Evolutionary conservation across 2,329 filamentous ascomycete genomes (phyloP).

Genomic region (Alternaria rosae): DNA sequence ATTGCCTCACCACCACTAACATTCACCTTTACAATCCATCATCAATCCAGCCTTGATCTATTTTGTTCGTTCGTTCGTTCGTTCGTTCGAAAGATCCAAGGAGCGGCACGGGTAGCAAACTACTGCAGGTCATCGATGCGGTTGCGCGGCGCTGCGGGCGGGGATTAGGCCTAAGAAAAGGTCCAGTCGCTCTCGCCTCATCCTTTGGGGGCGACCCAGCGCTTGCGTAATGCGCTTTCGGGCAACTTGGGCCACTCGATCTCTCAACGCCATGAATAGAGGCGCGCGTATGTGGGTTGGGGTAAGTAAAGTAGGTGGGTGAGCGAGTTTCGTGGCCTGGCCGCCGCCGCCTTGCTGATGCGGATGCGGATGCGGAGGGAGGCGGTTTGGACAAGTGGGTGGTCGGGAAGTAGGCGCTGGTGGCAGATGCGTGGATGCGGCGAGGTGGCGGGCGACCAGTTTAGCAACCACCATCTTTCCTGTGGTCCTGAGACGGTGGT

Average conservation of each 20-base stretch:
- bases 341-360: not conserved
- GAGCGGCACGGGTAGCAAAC: constrained; percentile 10
- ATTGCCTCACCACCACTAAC: not conserved
- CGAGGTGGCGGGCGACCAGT: constrained; percentile 2
- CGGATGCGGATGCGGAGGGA: not conserved
- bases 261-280: constrained; percentile 4
- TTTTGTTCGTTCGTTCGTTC: not conserved
- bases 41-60: not conserved
- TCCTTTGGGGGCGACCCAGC: constrained; percentile 5
- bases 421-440: constrained; percentile 14
- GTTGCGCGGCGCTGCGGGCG: constrained; percentile 12
- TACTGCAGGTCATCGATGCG: constrained; percentile 22
- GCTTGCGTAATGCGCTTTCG: constrained; percentile 6
- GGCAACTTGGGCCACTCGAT: not conserved
- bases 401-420: constrained; percentile 13
- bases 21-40: not conserved
- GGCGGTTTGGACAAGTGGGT: not conserved
- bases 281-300: not conserved
- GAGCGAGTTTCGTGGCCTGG: not conserved
- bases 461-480: not conserved
- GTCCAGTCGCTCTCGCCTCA: not conserved
- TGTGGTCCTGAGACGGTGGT: constrained; percentile 2
- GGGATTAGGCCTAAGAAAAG: constrained; percentile 15
- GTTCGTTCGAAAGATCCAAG: not conserved
- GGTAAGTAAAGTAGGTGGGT: not conserved